Evolutionary conservation across 805 yeast genomes (phyloP).

Genomic region (Cyberlindnera euphorbiiphila): DNA sequence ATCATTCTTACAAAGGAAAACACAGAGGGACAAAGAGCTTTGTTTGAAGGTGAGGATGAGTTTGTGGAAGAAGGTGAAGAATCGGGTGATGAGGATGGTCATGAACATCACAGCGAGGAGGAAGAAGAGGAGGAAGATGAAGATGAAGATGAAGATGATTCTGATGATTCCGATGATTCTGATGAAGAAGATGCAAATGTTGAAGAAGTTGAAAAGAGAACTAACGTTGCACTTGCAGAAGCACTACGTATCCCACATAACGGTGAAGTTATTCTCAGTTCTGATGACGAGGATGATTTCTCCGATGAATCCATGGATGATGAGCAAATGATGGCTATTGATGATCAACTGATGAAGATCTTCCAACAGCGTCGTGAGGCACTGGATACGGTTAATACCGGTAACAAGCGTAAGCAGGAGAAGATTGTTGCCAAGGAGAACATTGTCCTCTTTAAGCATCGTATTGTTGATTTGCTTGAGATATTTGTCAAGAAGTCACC

Average conservation of each 20-base stretch:
- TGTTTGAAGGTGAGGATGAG: constrained; percentile 65
- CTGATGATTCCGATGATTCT: constrained; percentile 32
- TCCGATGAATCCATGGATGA: constrained; percentile 89
- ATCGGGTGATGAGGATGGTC: constrained; percentile 38
- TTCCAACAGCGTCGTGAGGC: constrained; percentile 80
- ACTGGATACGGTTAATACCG: constrained; percentile 48
- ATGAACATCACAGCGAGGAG: constrained; percentile 32
- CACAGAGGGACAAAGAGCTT: constrained; percentile 69
- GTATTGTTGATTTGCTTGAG: constrained; percentile 76
- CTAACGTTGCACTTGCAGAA: constrained; percentile 62
- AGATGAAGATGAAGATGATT: constrained; percentile 31
- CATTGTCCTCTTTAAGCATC: constrained; percentile 71
- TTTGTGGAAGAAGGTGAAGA: constrained; percentile 44
- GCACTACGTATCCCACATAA: constrained; percentile 64
- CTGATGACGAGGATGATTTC: constrained; percentile 48
- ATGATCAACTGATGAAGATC: constrained; percentile 74
- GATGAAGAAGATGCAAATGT: constrained; percentile 33
- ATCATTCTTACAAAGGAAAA: constrained; percentile 67
- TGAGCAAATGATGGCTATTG: constrained; percentile 94
- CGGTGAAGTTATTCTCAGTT: constrained; percentile 37
- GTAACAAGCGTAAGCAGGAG: constrained; percentile 67
- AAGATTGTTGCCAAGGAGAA: constrained; percentile 76
- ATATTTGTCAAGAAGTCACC: constrained; percentile 42
- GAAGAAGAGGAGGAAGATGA: constrained; percentile 33
- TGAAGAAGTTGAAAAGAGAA: constrained; percentile 46